Conservation (phyloP, 805 yeast genomes). For the Grigorovia humatica region DNA sequence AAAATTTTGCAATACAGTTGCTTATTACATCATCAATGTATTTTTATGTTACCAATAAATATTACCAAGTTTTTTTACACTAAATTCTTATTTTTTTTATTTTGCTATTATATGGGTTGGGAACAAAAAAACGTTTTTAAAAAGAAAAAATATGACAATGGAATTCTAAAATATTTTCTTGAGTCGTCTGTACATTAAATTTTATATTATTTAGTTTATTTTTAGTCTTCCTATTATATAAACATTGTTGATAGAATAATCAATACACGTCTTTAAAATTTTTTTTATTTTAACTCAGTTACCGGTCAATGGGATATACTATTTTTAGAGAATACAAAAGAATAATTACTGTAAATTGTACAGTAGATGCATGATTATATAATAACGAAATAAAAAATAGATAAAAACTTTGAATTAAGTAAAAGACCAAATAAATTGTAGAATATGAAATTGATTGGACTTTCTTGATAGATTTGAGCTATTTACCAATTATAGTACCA, state of each 20-base stretch:
- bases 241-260: conserved; percentile 13
- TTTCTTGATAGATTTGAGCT: neutral
- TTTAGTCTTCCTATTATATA: conserved; percentile 1
- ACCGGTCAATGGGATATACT: too few relatives aligned
- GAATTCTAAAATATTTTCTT: neutral
- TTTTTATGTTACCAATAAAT: neutral
- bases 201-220: conserved; percentile 5
- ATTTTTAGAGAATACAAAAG: neutral
- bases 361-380: neutral
- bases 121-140: neutral
- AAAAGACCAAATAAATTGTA: neutral
- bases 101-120: neutral
- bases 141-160: neutral
- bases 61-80: neutral
- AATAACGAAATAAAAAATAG: neutral
- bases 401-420: neutral
- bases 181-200: neutral
- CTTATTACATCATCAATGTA: conserved; percentile 5
- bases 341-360: too few relatives aligned
- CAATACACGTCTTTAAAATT: conserved; percentile 2
- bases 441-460: too few relatives aligned
- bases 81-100: neutral
- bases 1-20: conserved; percentile 6
- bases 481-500: conserved; percentile 25
- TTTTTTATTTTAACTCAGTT: too few relatives aligned